Evolutionary conservation across 192 early-diverging fungal species (phyloP).

Genomic region (Mortierella antarctica): DNA sequence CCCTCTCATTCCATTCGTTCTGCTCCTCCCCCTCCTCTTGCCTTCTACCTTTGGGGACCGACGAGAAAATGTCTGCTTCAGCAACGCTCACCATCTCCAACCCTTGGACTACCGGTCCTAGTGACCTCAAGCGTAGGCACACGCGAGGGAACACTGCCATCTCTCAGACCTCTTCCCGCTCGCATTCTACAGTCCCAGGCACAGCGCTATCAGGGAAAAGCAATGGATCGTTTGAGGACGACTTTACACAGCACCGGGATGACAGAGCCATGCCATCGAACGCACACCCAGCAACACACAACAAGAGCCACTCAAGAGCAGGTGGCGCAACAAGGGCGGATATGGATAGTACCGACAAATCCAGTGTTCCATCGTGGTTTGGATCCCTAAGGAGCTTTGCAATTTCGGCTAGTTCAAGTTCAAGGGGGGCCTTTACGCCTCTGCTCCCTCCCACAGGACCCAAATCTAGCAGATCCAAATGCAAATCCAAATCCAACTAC

Average conservation of each 20-base stretch:
- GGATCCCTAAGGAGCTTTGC: constrained; percentile 44
- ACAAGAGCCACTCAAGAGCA: not conserved
- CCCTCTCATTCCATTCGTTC: not conserved
- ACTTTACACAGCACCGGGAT: no score
- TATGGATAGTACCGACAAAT: not conserved
- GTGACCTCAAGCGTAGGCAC: constrained; percentile 42
- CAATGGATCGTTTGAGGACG: no score
- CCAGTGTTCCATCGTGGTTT: constrained; percentile 34
- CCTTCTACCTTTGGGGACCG: no score
- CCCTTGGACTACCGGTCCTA: constrained; percentile 16
- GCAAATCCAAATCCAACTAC: constrained; percentile 3
- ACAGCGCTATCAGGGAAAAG: not conserved
- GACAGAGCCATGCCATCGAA: no score
- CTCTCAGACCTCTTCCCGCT: constrained; percentile 9
- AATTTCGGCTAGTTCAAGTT: constrained; percentile 28
- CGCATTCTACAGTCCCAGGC: constrained; percentile 10
- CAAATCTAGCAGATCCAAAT: no score
- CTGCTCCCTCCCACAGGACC: not conserved
- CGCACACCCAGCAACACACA: not conserved
- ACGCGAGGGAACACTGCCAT: constrained; percentile 19
- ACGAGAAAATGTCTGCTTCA: constrained; percentile 5
- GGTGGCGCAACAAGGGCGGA: not conserved
- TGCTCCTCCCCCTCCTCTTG: not conserved
- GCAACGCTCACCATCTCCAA: not conserved
- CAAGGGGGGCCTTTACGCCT: constrained; percentile 37